Base-by-base conservation (phyloP, 1,284 basidiomycete species). In the Cutaneotrichosporon spelunceum region DNA sequence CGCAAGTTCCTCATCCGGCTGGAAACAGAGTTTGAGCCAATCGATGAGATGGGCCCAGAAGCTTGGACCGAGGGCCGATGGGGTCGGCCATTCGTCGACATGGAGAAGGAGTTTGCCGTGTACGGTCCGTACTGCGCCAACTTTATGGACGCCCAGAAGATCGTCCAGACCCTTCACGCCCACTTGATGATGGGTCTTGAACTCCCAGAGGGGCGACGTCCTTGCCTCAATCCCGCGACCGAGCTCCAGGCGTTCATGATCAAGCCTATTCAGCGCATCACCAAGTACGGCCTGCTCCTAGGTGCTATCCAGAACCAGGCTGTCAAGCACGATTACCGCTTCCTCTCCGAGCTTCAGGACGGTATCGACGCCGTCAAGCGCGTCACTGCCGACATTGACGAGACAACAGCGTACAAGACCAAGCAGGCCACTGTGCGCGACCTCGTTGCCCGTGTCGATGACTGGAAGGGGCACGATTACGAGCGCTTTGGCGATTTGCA, bases 71-170 rank as follows among this genome's bases (percentile, higher is more conserved):
- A 93, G 69, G 93, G 90, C 74, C 86, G 85, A 68, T 98, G 93
- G 95, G 95, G 91, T 49, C 81, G 84, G 61, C 86, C 86, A 64
- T 95, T 94, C 66, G 79, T 82, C 29, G 79, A 81, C 56, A 76
- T 77, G 90, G 95, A 99, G 83, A 86, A 91, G 62, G 90, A 93
- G 69, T 96, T 97, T 75, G 84, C 87, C 53, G 90, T 92, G 42
- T 99, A 99, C 79, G 93, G 96, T 74, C 93, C 94, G 5, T 99
- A 97, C 78, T 99, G 95, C 78, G 93, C 93, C 50, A 98, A 99
- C 80, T 94, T 94, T 79, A 90, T 89, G 44, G 86, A 88, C 74
- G 88, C 92, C 54, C 86, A 89, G 75, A 87, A 92, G 59, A 84
- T 94, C 49, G 88, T 95, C 82, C 84, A 93, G 59, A 86, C 86